These are phyloP conservation scores for Crepidotus variabilis DNA, from an alignment of 768 basidiomycete species.

Conservation along the genomic window DNA sequence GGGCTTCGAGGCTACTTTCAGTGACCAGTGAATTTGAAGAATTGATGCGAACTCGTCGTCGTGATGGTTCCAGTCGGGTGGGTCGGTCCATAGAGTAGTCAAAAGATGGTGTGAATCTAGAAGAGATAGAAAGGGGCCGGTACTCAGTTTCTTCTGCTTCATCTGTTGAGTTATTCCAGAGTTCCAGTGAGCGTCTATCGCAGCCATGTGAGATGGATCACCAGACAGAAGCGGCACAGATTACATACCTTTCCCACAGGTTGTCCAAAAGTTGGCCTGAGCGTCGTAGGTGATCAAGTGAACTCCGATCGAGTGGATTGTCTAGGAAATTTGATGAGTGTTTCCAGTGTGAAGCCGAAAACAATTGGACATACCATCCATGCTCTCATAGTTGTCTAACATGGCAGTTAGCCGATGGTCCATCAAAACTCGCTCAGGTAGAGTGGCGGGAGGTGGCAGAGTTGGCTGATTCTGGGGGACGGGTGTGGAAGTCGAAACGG, in stretches of 20 bases:
- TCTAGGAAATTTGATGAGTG: too few relatives aligned
- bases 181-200: slow-evolving; percentile 5
- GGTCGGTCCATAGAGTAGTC: not conserved
- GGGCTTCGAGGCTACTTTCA: slow-evolving; percentile 41
- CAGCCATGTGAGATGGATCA: not conserved
- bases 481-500: not conserved
- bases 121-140: not conserved
- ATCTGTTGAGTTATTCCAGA: not conserved
- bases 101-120: not conserved
- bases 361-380: too few relatives aligned
- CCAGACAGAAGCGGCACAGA: not conserved
- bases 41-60: slow-evolving; percentile 5
- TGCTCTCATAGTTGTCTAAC: too few relatives aligned
- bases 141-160: not conserved
- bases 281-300: too few relatives aligned
- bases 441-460: not conserved
- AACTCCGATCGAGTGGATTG: too few relatives aligned
- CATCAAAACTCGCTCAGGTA: too few relatives aligned
- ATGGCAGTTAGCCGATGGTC: too few relatives aligned
- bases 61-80: slow-evolving; percentile 2
- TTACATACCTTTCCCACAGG: slow-evolving; percentile 5
- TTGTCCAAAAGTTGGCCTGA: too few relatives aligned
- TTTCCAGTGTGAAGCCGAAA: too few relatives aligned
- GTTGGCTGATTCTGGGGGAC: not conserved
- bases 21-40: slow-evolving; percentile 36